phyloP scores from a whole-genome alignment of 768 basidiomycete genomes.

The Leccinum olivaceopallidum region DNA sequence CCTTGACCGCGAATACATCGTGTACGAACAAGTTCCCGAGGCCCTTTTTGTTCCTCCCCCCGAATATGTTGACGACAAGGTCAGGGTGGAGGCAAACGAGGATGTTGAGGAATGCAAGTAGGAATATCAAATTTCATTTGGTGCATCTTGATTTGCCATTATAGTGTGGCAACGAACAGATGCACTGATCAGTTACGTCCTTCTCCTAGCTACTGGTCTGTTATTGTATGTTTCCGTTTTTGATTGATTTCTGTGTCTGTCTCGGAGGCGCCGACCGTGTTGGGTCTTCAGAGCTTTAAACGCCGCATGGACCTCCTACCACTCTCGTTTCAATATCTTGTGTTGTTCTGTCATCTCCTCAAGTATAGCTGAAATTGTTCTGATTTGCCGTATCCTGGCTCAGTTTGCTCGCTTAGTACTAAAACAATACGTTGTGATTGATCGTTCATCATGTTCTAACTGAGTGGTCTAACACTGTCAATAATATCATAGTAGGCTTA shows the following conservation, averaged over 20 bases:
- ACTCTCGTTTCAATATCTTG: slow-evolving; percentile 22
- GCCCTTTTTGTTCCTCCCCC: slow-evolving; percentile 54
- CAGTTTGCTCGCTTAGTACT: too few relatives aligned
- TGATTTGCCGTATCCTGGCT: background rate
- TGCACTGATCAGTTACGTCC: background rate
- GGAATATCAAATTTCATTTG: background rate
- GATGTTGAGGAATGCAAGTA: slow-evolving; percentile 22
- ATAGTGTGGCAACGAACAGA: background rate
- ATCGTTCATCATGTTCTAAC: too few relatives aligned
- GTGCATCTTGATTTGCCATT: background rate
- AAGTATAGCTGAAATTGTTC: slow-evolving; percentile 3
- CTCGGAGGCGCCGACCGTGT: slow-evolving; percentile 3
- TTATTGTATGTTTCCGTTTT: slow-evolving; percentile 4
- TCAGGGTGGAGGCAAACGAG: slow-evolving; percentile 19
- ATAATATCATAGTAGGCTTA: too few relatives aligned
- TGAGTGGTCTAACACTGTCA: too few relatives aligned
- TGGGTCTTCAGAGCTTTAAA: slow-evolving; percentile 1
- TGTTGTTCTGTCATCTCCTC: slow-evolving; percentile 23
- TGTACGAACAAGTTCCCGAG: slow-evolving; percentile 50
- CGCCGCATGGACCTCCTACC: background rate
- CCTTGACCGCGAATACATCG: slow-evolving; percentile 41
- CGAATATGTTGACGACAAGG: slow-evolving; percentile 60
- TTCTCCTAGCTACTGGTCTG: slow-evolving; percentile 11
- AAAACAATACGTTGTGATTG: too few relatives aligned
- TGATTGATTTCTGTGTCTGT: slow-evolving; percentile 4